Base-by-base conservation (phyloP, 352 stramenopile species). In the Globisporangium nagaii region DNA sequence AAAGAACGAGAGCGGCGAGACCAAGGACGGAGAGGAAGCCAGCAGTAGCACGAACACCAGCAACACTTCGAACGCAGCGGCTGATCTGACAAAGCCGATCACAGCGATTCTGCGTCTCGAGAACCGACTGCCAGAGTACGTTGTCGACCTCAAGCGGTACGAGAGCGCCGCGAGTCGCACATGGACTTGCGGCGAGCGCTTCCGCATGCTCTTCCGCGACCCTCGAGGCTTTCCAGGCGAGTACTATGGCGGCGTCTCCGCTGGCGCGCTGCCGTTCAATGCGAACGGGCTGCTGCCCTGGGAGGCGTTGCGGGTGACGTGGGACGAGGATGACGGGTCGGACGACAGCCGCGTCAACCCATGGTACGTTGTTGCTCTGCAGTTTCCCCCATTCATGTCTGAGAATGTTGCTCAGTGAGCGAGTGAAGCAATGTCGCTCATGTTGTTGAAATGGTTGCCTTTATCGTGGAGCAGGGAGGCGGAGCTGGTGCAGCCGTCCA, bases 281-380 rank as follows among this genome's bases (percentile, higher is more conserved):
- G 39, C 52, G 7, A 75, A 79, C 54, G 81, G 81, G 0, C 63
- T 93, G 49, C 49, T 93, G n/a, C 79, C 79, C 11, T 93, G 84
- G 80, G 84, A 93, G 62, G 70, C 80, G 8, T 63, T 91, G 34
- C 80, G 79, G 19, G 75, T 93, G 56, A 85, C 82, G 37, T 93
- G 83, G 83, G 80, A 93, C 42, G 79, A 93, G 80, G 80, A 91
- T 53, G 84, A 91, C 43, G 84, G 84, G 28, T 84, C 77, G 20
- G 78, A 89, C 35, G 78, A 91, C 60, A 88, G 77, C 60, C 74
- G 81, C 43, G 86, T 93, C 53, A 93, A 93, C 44, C 84, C 84
- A 46, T 93, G 84, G 84, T 93, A 73, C 55, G 78, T 75, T 41
- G 27, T 25, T 51, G 19, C 4, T 27, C 7, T 27, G 9, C 48